Evolutionary conservation across 1,284 basidiomycete species (phyloP).

Genomic region (Marasmius oreades): DNA sequence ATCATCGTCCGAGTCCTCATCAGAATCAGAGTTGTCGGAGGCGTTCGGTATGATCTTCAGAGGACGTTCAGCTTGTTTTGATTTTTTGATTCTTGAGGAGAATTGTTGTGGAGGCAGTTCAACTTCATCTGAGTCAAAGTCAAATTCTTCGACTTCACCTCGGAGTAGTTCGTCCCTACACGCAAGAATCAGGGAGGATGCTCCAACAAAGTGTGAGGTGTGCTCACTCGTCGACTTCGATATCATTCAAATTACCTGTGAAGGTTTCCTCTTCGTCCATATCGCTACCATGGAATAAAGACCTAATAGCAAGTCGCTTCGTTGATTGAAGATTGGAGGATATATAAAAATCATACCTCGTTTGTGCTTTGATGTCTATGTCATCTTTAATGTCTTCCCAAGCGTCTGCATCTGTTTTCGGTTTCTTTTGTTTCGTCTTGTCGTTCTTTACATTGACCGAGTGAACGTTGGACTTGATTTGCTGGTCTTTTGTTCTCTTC

Average conservation of each 20-base stretch:
- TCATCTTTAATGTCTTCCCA: constrained; percentile 65
- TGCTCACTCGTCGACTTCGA: constrained; percentile 33
- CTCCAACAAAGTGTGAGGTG: constrained; percentile 1
- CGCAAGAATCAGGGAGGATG: constrained; percentile 1
- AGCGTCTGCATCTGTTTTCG: constrained; percentile 36
- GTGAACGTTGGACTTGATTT: constrained; percentile 26
- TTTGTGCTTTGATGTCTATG: constrained; percentile 36
- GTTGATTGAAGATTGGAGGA: constrained; percentile 5
- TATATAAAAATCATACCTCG: constrained; percentile 36
- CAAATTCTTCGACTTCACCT: constrained; percentile 60
- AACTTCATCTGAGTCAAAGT: constrained; percentile 64
- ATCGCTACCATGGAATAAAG: constrained; percentile 49
- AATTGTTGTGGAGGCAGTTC: constrained; percentile 28
- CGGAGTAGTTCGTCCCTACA: constrained; percentile 41
- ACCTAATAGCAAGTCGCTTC: constrained; percentile 27
- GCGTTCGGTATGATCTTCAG: constrained; percentile 48
- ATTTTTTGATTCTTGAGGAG: constrained; percentile 41
- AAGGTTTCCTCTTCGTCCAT: constrained; percentile 40
- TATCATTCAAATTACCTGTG: constrained; percentile 44
- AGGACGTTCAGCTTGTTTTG: constrained; percentile 49
- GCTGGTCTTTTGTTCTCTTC: constrained; percentile 55
- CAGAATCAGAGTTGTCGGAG: constrained; percentile 44
- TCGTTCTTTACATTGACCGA: constrained; percentile 13
- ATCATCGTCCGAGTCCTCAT: constrained; percentile 48
- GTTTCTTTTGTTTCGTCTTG: constrained; percentile 24